Base-by-base conservation (phyloP, 2,329 filamentous ascomycete genomes). In the Hymenoscyphus fraxineus region DNA sequence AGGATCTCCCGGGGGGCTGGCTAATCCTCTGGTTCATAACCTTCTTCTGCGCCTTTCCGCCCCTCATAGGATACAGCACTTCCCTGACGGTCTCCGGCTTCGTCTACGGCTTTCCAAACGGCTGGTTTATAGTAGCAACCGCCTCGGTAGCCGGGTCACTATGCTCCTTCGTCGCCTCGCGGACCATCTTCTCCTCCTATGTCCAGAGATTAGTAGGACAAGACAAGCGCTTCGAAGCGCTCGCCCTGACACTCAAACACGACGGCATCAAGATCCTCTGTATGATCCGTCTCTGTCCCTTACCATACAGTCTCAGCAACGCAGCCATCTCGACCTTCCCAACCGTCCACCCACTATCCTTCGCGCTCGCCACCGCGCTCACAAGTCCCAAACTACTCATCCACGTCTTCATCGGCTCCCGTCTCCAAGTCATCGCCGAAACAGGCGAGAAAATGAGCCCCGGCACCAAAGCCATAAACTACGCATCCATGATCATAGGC, bases 251-350 rank as follows among this genome's bases (percentile, higher is more conserved):
- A 7, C 81, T 99, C 67, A 92, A 96, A 69, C 88, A 91, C 73
- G 95, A 99, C 73, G 95, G 95, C 0, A 78, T 99, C 60, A 90
- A 92, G 72, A 87, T 98, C 62, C 83, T 99, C 57, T 88, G 92
- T 67, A 96, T 95, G 84, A 95, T 99, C 71, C 86, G 95, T 38
- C 84, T 98, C 68, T 98, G 94, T 73, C 95, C 95, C 1, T 76
- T 99, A 66, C 95, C 95, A 15, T 99, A 96, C 76, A 95, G 91
- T 61, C 81, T 98, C 70, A 93, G 91, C 74, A 99, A 99, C 75
- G 95, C 93, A 60, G 96, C 96, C 66, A 86, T 99, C 63, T 92
- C 92, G 38, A 98, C 95, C 1, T 93, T 99, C 67, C 93, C 93
- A 2, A 96, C 90, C 39, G 91, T 99, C 40, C 84, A 88, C 31